Evolutionary conservation across 306 rosid species (phyloP), one percentile per base, ranked within the genome.

Genomic region (Cicer cuneatum): DNA sequence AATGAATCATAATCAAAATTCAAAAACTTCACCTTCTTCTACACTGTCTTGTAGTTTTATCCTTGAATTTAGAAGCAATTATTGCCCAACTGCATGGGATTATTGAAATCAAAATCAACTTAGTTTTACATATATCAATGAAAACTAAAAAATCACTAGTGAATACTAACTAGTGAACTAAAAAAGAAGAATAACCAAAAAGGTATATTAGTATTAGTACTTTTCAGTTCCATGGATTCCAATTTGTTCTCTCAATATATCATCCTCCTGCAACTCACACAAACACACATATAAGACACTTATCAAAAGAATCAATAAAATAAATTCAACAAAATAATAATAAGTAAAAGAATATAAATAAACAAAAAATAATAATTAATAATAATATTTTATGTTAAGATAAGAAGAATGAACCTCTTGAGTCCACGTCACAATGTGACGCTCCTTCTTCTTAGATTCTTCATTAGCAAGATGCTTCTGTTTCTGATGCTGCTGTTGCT

Each of bases 381-480:
- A 24, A 4, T 19, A 35, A 42, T 66, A 10, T 10, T 24, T 48
- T 57, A 69, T 71, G 62, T 16, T 58, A 8, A 66, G 66, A 9
- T 60, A 59, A 56, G 68, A 57, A 65, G 66, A 46, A 90, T 91
- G 66, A 43, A 92, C 99, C 99, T 95, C 89, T 85, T 90, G 97
- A 84, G 85, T 86, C 99, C 99, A 95, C 24, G 93, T 85, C 69
- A 95, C 99, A 71, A 95, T 95, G 83, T 89, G 99, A 69, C 98
- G 96, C 91, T 95, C 99, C 97, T 95, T 95, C 97, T 94, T 94
- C 96, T 87, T 90, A 49, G 91, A 82, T 73, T 91, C 96, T 83
- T 94, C 97, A 61, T 78, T 81, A 10, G 54, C 80, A 38, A 68
- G 45, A 45, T 71, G 74, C 74, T 84, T 81, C 73, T 69, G 63